phyloP scores from a whole-genome alignment of 228 moss, liverwort and hornwort genomes.

The Sphagnum fallax region DNA sequence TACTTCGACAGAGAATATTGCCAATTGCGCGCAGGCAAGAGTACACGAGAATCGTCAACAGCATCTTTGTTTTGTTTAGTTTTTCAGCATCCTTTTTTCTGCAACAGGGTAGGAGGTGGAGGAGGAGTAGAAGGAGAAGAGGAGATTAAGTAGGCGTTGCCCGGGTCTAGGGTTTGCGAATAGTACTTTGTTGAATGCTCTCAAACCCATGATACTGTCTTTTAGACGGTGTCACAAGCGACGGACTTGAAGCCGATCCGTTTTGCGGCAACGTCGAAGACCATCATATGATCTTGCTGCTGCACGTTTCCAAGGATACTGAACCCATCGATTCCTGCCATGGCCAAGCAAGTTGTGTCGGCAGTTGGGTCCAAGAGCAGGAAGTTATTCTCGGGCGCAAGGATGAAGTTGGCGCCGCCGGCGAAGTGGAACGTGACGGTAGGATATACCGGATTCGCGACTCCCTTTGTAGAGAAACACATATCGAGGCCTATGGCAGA shows the following conservation, averaged over 20 bases:
- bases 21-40: no score
- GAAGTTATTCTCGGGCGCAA: slow-evolving; percentile 39
- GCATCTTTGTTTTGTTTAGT: no score
- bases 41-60: no score
- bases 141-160: no score
- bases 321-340: slow-evolving; percentile 30
- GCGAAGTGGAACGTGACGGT: slow-evolving; percentile 44
- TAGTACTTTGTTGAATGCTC: no score
- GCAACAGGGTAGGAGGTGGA: no score
- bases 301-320: slow-evolving; percentile 65
- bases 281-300: slow-evolving; percentile 42
- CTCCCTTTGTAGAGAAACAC: slow-evolving; percentile 40
- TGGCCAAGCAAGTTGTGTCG: slow-evolving; percentile 42
- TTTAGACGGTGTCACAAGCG: slow-evolving; percentile 11
- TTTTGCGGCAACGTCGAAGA: slow-evolving; percentile 33
- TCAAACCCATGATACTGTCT: no score
- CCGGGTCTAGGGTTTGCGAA: no score
- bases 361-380: slow-evolving; percentile 28
- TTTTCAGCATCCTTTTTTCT: no score
- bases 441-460: slow-evolving; percentile 22
- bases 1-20: no score
- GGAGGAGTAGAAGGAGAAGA: no score
- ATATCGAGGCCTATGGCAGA: slow-evolving; percentile 30
- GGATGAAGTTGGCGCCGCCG: slow-evolving; percentile 23
- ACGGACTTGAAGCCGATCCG: slow-evolving; percentile 31